phyloP scores from a whole-genome alignment of 148 eudicot species.

The Spergularia bocconei region DNA sequence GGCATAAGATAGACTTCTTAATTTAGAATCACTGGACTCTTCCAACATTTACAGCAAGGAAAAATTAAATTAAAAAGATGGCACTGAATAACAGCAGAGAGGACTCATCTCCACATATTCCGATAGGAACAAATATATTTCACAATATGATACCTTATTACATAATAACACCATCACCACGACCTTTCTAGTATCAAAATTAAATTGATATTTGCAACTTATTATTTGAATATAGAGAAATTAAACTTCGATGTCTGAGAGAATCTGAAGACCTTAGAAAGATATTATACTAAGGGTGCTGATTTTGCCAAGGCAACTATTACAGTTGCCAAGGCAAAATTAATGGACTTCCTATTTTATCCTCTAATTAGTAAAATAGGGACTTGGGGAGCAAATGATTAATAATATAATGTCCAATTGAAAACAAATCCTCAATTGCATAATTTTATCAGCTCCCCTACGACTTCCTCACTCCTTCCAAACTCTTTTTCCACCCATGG shows the following conservation, averaged over 20 bases:
- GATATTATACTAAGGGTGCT: not conserved
- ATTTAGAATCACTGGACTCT: not conserved
- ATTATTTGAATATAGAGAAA: not conserved
- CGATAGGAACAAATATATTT: not conserved
- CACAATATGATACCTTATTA: not conserved
- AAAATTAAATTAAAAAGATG: not conserved
- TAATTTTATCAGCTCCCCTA: too few relatives aligned
- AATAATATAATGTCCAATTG: too few relatives aligned
- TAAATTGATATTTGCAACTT: not conserved
- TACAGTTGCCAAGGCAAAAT: too few relatives aligned
- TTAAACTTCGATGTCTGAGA: not conserved
- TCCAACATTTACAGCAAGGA: too few relatives aligned
- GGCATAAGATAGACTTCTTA: not conserved
- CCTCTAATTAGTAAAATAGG: too few relatives aligned
- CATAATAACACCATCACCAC: not conserved
- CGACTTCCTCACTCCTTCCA: too few relatives aligned
- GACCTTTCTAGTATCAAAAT: not conserved
- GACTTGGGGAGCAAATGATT: too few relatives aligned
- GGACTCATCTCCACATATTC: not conserved
- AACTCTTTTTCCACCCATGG: too few relatives aligned
- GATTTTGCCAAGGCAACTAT: too few relatives aligned
- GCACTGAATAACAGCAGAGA: not conserved
- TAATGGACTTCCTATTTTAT: too few relatives aligned
- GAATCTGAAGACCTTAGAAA: not conserved
- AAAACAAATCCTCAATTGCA: too few relatives aligned